Evolutionary conservation across 768 basidiomycete genomes (phyloP), one percentile per base, ranked within the genome.

Genomic region (Tylopilus subfusipes): DNA sequence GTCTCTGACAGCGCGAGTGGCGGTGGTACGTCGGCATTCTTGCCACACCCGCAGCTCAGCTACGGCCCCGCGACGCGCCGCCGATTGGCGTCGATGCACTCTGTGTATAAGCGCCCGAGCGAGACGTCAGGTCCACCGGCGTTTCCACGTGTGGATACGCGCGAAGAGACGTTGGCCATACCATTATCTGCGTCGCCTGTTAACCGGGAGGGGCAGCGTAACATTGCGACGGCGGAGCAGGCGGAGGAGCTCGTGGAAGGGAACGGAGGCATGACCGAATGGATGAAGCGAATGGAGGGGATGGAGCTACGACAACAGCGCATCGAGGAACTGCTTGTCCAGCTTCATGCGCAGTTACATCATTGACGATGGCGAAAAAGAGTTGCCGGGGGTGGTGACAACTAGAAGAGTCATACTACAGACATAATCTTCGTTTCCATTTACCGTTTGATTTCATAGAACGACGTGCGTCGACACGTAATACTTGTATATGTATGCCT

Each of bases 291-390:
- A 46, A 61, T 82, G 52, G 70, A 71, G 12, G 52, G 58, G 30
- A 74, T 82, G 25, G 80, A 82, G 54, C 66, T 66, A 54, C 61
- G 70, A 48, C 81, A 82, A 63, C 63, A 73, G 55, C 69, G 80
- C 50, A 81, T 82, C 34, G 80, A 82, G 61, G 72, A 73, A 1
- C 50, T 82, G 48, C 69, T 82, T 39, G 43, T 73, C 22, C 68
- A 72, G 43, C 62, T 77, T 40, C 57, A 59, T 13, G 55, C 55
- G 1, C 57, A 31, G 27, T 21, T 68, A 29, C 61, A 54, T 38
- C 54, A 44, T 19, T 55, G 52, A 63, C 24, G 16, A n/a, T 40
- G 39, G 19, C 27, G 29, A 16, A 6, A 40, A 11, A 19, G 11
- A 10, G 47, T 39, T 14, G 22, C n/a, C 4, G 4, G 29, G 14